These are phyloP conservation scores for Serendipita sp. DNA, from an alignment of 768 basidiomycete genomes.

Conservation along the genomic window DNA sequence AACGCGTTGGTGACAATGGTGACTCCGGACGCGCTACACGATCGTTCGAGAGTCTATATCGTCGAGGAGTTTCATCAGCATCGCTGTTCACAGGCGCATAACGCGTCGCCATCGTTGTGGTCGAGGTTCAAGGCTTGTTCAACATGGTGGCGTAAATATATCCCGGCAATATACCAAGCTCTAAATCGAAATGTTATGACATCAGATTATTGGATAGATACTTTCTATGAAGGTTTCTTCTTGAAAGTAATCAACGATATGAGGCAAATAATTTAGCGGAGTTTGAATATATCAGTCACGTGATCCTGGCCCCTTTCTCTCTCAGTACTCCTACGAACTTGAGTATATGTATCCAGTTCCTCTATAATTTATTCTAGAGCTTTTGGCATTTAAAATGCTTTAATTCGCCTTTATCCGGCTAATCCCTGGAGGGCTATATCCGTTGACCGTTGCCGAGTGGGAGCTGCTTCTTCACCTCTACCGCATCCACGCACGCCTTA, in stretches of 20 bases:
- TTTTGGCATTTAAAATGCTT: no score
- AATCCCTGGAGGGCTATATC: neutral
- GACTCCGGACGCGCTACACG: neutral
- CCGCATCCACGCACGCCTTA: neutral
- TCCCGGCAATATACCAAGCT: no score
- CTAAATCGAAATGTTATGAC: no score
- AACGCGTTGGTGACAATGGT: neutral
- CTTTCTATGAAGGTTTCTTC: no score
- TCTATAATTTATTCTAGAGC: no score
- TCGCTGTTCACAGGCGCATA: neutral
- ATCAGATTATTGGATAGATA: no score
- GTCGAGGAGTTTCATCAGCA: neutral
- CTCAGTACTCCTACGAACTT: no score
- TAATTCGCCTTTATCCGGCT: conserved; percentile 4
- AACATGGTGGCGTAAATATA: neutral
- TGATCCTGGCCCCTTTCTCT: neutral
- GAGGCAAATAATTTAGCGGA: neutral
- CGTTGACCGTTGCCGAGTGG: neutral
- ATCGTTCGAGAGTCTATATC: neutral
- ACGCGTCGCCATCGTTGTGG: neutral
- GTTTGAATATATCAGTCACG: neutral
- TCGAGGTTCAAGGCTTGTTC: neutral
- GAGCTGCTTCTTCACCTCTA: neutral
- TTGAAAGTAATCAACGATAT: no score
- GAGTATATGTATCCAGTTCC: no score